Evolutionary conservation across 192 early-diverging fungal genomes (phyloP).

Genomic region (Jimgerdemannia flammicorona): DNA sequence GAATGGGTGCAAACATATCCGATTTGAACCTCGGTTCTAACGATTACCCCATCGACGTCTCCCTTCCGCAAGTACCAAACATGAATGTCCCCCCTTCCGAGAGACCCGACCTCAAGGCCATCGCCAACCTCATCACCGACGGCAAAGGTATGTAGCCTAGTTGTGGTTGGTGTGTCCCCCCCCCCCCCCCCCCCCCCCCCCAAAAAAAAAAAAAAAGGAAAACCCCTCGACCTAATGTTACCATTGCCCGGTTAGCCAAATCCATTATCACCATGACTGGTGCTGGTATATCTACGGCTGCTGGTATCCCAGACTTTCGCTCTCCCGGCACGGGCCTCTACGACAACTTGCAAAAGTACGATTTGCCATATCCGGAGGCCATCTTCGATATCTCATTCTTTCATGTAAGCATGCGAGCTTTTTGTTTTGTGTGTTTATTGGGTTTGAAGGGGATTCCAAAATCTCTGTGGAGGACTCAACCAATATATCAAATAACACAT

Average conservation of each 20-base stretch:
- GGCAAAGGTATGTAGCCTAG: neutral
- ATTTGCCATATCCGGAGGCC: constrained; percentile 91
- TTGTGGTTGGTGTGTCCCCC: too few species aligned
- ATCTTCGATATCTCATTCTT: constrained; percentile 95
- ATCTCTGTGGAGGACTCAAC: too few species aligned
- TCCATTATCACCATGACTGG: constrained; percentile 85
- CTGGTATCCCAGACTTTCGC: constrained; percentile 93
- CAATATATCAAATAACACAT: too few species aligned
- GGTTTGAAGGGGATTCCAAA: too few species aligned
- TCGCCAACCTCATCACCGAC: neutral
- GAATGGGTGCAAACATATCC: neutral
- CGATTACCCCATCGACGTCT: neutral
- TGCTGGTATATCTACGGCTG: constrained; percentile 84
- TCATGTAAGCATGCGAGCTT: constrained; percentile 22
- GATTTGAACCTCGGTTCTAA: neutral
- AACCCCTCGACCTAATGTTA: too few species aligned
- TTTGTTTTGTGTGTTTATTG: too few species aligned
- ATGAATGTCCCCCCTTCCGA: neutral
- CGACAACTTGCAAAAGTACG: constrained; percentile 83
- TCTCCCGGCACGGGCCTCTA: constrained; percentile 91
- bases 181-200: too few species aligned
- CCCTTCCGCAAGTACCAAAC: neutral
- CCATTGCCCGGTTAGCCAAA: neutral
- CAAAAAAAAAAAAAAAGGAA: too few species aligned
- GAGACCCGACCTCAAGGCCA: neutral